Evolutionary conservation across 1,284 basidiomycete species (phyloP).

Genomic region (Pseudozyma pruni): DNA sequence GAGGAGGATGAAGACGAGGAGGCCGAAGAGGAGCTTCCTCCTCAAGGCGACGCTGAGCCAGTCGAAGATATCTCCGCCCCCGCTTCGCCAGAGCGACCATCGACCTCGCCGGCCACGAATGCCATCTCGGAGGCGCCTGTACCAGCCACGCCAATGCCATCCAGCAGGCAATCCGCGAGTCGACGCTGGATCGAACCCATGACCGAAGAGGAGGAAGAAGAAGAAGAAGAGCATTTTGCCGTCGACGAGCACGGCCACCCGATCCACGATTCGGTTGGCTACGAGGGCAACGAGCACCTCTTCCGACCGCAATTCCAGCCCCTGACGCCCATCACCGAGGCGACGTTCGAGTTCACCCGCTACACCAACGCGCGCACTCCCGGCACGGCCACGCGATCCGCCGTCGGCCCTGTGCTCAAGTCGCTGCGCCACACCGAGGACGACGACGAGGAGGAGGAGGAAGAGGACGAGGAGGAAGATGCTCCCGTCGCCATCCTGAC

Average conservation of each 20-base stretch:
- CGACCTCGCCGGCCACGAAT: neutral
- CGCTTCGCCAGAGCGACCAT: slow-evolving; percentile 9
- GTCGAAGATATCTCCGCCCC: neutral
- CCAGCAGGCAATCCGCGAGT: slow-evolving; percentile 29
- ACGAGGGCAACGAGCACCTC: slow-evolving; percentile 30
- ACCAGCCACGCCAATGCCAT: slow-evolving; percentile 44
- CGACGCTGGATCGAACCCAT: slow-evolving; percentile 51
- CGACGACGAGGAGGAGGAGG: slow-evolving; percentile 26
- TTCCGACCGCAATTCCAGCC: slow-evolving; percentile 54
- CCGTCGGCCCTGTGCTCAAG: slow-evolving; percentile 22
- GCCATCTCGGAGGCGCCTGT: slow-evolving; percentile 8
- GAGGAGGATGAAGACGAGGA: slow-evolving; percentile 56
- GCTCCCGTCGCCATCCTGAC: slow-evolving; percentile 14
- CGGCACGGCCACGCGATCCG: slow-evolving; percentile 39
- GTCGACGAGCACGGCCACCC: slow-evolving; percentile 24
- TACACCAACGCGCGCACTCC: slow-evolving; percentile 53
- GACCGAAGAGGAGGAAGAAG: slow-evolving; percentile 51
- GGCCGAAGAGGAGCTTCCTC: neutral
- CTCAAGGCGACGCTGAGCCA: neutral
- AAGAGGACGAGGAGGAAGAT: slow-evolving; percentile 23
- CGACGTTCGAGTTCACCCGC: slow-evolving; percentile 58
- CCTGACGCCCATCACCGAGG: slow-evolving; percentile 63
- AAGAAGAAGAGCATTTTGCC: slow-evolving; percentile 26
- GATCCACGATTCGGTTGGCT: slow-evolving; percentile 13
- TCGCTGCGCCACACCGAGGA: slow-evolving; percentile 10